Evolutionary conservation across 164 flowering plant genomes (phyloP), one percentile per base, ranked within the genome.

Genomic region (Chimonanthus salicifolius): DNA sequence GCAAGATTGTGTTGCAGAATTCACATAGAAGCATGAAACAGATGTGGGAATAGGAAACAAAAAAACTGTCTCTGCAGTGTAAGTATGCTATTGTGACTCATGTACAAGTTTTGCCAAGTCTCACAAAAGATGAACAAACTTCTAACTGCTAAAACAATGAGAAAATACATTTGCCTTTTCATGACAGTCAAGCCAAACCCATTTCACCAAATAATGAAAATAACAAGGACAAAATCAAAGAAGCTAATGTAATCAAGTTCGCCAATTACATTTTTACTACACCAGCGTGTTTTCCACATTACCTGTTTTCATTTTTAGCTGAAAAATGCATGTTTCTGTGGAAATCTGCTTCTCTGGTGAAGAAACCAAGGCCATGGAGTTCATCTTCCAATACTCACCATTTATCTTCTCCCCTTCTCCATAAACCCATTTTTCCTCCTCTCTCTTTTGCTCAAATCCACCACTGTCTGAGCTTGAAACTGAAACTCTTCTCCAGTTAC

Each of bases 401-500:
- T 78, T 75, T 62, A 77, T 76, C 72, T 69, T 85, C 72, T 74
- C 79, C 64, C 79, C 83, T 70, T 84, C 82, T 62, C 80, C 86
- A 63, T 63, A 73, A 2, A 65, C 83, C 87, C 87, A 82, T 68
- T 78, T 84, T 80, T 83, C 87, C 51, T 83, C 88, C 58, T 84
- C 88, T 71, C 76, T 81, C 63, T 74, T 80, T 10, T 76, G 71
- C n/a, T 85, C 89, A 62, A 11, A 49, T 11, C 81, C 85, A 50
- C 84, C 84, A 68, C 74, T 77, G 54, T 86, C 94, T 3, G 85
- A 78, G 78, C 83, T 88, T 2, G 90, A 87, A 62, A 92, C 79
- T 5, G 87, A 75, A 48, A 85, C 91, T 75, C 76, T 84, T 70
- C 91, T 88, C 97, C 92, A 91, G 10, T 87, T 84, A 69, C 80